Evolutionary conservation across 2,329 filamentous ascomycete species (phyloP), one percentile per base, ranked within the genome.

Genomic region (Fusarium brevicatenulatum): DNA sequence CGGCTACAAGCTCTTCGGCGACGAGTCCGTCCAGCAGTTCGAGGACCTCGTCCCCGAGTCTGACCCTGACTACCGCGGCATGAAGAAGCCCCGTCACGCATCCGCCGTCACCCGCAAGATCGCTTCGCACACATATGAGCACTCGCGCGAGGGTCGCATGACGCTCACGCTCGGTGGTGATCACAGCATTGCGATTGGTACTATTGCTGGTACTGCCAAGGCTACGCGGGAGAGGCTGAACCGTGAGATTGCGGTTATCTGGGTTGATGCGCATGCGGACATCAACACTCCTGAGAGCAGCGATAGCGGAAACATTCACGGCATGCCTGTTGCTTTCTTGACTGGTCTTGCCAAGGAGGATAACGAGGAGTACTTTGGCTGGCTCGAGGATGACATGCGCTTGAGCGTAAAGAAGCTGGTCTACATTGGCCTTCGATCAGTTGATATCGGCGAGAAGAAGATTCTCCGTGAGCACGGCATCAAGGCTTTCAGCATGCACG

Each of bases 401-500:
- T 79, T 91, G 63, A 95, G 88, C 82, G 83, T 91, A 63, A 91
- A 89, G 82, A 98, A 98, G 87, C 86, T 99, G 67, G 96, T 99
- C 39, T 99, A 99, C 84, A 99, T 99, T 81, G 96, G 95, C 37
- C 87, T 99, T 78, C 89, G 96, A 46, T 96, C 98, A 80, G 95
- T 98, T 36, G 96, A 99, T 81, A 83, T 89, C n/a, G 93, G 91
- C 46, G 96, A 99, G 91, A 98, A 98, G 91, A 89, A 91, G 85
- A 93, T 98, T 69, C 85, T 99, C 72, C 89, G 92, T 65, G 94
- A 98, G 74, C 87, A 98, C 79, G 92, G 92, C 46, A 96, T 99
- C 86, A 95, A 94, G 86, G 95, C 95, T 8, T 99, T 98, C 80
- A 95, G 92, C 85, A 99, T 99, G 96, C 96, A 97, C 81, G 96